A percentile compares a stretch with the other conserved stretches of the same genome.
phyloP scores from a whole-genome alignment of 257 asterid species.

The Ophiorrhiza pumila region DNA sequence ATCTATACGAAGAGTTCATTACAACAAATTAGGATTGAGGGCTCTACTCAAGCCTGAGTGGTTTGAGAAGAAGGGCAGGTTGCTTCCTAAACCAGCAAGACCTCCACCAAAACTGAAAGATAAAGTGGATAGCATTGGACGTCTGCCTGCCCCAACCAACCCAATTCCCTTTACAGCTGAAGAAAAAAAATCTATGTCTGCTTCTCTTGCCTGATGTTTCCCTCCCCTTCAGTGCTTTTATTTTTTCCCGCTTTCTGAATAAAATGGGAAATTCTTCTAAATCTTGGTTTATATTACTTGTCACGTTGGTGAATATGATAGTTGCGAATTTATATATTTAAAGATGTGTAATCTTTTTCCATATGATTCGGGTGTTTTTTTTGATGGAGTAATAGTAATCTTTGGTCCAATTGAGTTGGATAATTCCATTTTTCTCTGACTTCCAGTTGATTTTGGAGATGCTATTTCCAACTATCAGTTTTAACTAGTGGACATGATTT shows the following conservation, averaged over 20 bases:
- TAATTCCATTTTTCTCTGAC: no score
- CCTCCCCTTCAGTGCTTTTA: background rate
- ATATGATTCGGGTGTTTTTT: background rate
- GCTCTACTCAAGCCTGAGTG: slow-evolving; percentile 92
- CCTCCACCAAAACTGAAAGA: slow-evolving; percentile 87
- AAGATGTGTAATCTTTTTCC: background rate
- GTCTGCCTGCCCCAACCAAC: slow-evolving; percentile 89
- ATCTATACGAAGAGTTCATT: slow-evolving; percentile 79
- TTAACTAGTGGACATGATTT: no score
- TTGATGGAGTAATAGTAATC: background rate
- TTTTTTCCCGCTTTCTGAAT: background rate
- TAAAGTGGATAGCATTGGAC: slow-evolving; percentile 87
- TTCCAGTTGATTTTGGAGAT: no score
- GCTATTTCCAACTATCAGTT: no score
- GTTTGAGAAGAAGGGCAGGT: slow-evolving; percentile 92
- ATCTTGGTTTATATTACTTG: background rate
- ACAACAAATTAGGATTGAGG: slow-evolving; percentile 78
- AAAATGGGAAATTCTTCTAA: background rate
- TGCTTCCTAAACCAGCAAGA: slow-evolving; percentile 84
- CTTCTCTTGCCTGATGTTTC: slow-evolving; percentile 29
- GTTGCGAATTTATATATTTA: background rate
- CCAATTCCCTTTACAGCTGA: slow-evolving; percentile 63
- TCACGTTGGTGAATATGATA: background rate
- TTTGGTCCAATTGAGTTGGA: background rate
- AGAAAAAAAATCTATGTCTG: slow-evolving; percentile 44